These are phyloP conservation scores for Diutina scorzettiae DNA, from an alignment of 1,139 yeast species.

Conservation along the genomic window DNA sequence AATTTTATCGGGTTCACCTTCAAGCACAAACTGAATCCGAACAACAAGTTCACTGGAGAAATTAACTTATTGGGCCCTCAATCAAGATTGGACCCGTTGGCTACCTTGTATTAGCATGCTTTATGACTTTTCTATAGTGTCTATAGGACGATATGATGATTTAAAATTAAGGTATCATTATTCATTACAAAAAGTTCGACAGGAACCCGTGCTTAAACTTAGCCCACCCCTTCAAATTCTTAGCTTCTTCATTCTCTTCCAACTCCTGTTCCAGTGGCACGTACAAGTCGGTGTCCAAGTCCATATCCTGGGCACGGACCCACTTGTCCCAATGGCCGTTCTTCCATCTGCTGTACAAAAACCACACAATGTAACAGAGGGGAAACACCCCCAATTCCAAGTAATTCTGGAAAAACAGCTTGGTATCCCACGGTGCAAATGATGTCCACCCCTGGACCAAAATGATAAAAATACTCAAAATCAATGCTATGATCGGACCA, in stretches of 20 bases:
- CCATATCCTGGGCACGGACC: conserved; percentile 43
- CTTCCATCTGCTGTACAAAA: neutral
- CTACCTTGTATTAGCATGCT: conserved; percentile 27
- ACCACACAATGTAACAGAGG: conserved; percentile 21
- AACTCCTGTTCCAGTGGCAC: conserved; percentile 37
- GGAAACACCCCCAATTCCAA: conserved; percentile 31
- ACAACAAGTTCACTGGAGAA: conserved; percentile 35
- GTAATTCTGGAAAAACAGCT: conserved; percentile 25
- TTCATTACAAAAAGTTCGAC: conserved; percentile 19
- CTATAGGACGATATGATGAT: too few species aligned
- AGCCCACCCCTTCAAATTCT: conserved; percentile 33
- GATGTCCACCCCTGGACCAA: conserved; percentile 37
- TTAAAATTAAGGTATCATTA: too few species aligned
- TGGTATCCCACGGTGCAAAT: conserved; percentile 35
- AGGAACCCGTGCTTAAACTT: conserved; percentile 22
- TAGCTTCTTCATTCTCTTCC: conserved; percentile 25
- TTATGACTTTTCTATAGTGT: too few species aligned
- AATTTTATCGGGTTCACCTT: conserved; percentile 95
- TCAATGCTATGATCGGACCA: conserved; percentile 29
- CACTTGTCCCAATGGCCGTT: too few species aligned
- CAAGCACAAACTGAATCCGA: conserved; percentile 70
- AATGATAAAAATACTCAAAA: conserved; percentile 21
- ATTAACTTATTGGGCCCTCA: conserved; percentile 23
- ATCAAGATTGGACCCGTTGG: conserved; percentile 30
- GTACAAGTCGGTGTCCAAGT: conserved; percentile 49